These are phyloP conservation scores for Aphanoascus verrucosus DNA, from an alignment of 2,329 filamentous ascomycete species.

Conservation along the genomic window DNA sequence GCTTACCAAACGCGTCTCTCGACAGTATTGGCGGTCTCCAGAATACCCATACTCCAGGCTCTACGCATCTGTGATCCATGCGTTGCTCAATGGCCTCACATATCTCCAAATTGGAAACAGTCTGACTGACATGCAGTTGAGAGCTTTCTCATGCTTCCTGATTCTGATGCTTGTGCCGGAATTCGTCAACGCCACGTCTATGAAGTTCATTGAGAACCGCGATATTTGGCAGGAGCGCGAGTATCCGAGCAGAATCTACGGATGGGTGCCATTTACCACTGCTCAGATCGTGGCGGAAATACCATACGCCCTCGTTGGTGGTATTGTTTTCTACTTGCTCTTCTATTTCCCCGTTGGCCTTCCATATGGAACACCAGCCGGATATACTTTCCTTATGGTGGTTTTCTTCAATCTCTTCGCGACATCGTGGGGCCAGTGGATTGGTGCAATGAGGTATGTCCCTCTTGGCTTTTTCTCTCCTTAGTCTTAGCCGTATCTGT, in stretches of 20 bases:
- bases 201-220: slow-evolving; percentile 68
- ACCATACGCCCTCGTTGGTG: slow-evolving; percentile 54
- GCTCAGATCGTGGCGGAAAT: slow-evolving; percentile 64
- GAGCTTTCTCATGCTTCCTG: slow-evolving; percentile 75
- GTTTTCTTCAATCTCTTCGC: slow-evolving; percentile 69
- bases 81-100: slow-evolving; percentile 63
- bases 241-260: slow-evolving; percentile 63
- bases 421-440: slow-evolving; percentile 70
- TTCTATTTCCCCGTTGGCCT: slow-evolving; percentile 71
- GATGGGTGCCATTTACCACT: slow-evolving; percentile 65
- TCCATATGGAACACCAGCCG: slow-evolving; percentile 54
- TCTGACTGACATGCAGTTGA: slow-evolving; percentile 50
- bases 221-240: slow-evolving; percentile 64
- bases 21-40: slow-evolving; percentile 60
- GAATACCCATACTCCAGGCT: slow-evolving; percentile 64
- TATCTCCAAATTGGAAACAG: slow-evolving; percentile 57
- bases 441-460: slow-evolving; percentile 71
- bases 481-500: slow-evolving; percentile 7
- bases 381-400: slow-evolving; percentile 69
- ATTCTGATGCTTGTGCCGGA: slow-evolving; percentile 58
- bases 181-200: slow-evolving; percentile 60
- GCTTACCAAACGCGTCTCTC: slow-evolving; percentile 57
- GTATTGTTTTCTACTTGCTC: slow-evolving; percentile 58
- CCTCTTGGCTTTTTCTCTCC: slow-evolving; percentile 48
- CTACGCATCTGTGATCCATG: slow-evolving; percentile 55